Evolutionary conservation across 352 stramenopile species (phyloP), one percentile per base, ranked within the genome.

Genomic region (Phytopythium mirpurense): DNA sequence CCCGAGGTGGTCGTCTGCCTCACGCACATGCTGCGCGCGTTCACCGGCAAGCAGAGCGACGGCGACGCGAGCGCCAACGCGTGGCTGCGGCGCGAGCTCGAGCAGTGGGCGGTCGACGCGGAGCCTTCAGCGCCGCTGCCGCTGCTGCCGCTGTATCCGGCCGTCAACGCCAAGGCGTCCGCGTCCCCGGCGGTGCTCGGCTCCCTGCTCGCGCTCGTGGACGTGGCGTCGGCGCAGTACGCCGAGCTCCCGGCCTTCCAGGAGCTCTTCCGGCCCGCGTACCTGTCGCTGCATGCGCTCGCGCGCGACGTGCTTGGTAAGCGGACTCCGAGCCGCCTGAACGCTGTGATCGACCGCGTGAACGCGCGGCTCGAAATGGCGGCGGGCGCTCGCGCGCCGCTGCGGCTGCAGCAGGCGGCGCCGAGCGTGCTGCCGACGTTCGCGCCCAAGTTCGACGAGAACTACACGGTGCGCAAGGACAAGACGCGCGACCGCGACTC

Each of bases 381-480:
- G 60, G 88, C 77, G 74, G 40, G 45, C 1, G 58, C 60, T 7
- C 77, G 77, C 9, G 52, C 70, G 21, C 85, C 85, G 44, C 69
- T 95, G 53, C 78, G 82, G 11, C 69, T 95, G 32, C 85, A 95
- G 60, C 86, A 64, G 35, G 88, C 90, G 41, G 76, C 74, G 18
- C 81, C 83, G 5, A 70, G 63, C 32, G 69, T 80, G 54, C 52
- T 95, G 45, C 81, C 82, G 34, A 86, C 85, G 35, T 93, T 96
- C 50, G 83, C 75, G 34, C 90, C 90, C n/a, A 89, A 90, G 49
- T 97, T 95, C 60, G 79, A 96, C 62, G 84, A 91, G 58, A 93
- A 91, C 60, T 97, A 97, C 70, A 92, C 86, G 57, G 70, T 96
- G 29, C 84, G 86, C 34, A 97, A 97, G 70, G 89, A 97, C 71